Conservation (phyloP, 768 basidiomycete genomes). For the Suillus alpinus region DNA sequence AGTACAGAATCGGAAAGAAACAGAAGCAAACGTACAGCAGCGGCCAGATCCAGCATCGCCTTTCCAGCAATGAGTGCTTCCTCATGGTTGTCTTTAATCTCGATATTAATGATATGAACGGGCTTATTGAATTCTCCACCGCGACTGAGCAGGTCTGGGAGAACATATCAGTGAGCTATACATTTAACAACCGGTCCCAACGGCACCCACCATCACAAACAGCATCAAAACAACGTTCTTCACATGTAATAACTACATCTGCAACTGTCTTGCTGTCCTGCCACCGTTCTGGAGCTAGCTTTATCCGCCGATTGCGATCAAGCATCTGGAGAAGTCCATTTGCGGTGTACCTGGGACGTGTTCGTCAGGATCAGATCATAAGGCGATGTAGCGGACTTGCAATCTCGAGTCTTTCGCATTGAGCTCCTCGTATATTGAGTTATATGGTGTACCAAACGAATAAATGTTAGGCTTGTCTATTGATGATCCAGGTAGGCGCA, state of each 20-base stretch:
- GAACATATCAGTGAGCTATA: slow-evolving; percentile 5
- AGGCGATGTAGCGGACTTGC: slow-evolving; percentile 44
- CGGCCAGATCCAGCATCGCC: slow-evolving; percentile 89
- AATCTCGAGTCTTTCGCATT: slow-evolving; percentile 76
- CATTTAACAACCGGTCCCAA: slow-evolving; percentile 9
- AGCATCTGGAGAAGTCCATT: slow-evolving; percentile 96
- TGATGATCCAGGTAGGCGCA: slow-evolving; percentile 91
- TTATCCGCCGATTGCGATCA: slow-evolving; percentile 90
- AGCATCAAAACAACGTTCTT: slow-evolving; percentile 97
- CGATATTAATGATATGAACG: slow-evolving; percentile 95
- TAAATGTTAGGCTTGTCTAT: slow-evolving; percentile 99
- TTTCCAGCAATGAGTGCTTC: slow-evolving; percentile 95
- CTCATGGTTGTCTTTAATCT: slow-evolving; percentile 99
- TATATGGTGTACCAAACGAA: slow-evolving; percentile 94
- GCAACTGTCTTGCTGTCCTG: slow-evolving; percentile 86
- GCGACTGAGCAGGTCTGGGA: slow-evolving; percentile 73
- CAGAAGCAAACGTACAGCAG: slow-evolving; percentile 61
- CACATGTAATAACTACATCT: slow-evolving; percentile 98
- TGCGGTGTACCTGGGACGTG: slow-evolving; percentile 69
- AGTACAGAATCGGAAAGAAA: background rate
- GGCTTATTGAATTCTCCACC: slow-evolving; percentile 93
- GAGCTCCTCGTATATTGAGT: slow-evolving; percentile 91
- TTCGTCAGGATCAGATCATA: slow-evolving; percentile 13
- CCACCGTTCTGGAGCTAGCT: slow-evolving; percentile 94
- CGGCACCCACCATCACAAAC: slow-evolving; percentile 86